phyloP scores from a whole-genome alignment of 345 rosid genomes.

The Dipteronia sinensis region DNA sequence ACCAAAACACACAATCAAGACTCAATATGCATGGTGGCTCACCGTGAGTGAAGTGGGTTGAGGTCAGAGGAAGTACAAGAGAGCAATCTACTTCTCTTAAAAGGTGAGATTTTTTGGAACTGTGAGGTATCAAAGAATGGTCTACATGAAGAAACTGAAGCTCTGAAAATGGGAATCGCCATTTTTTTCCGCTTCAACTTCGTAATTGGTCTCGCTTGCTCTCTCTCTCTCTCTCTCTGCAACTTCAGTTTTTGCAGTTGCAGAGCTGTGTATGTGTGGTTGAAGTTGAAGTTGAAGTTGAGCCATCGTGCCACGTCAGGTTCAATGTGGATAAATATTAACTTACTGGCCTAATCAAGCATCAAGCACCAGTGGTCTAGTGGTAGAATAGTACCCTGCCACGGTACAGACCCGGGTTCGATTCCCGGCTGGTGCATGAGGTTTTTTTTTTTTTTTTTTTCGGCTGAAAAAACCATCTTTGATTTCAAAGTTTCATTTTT shows the following conservation, averaged over 20 bases:
- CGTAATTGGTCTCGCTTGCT: background rate
- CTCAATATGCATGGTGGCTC: background rate
- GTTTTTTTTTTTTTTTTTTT: too few relatives aligned
- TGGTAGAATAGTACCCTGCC: slow-evolving; percentile 71
- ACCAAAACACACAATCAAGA: too few relatives aligned
- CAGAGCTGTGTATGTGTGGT: background rate
- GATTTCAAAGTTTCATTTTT: background rate
- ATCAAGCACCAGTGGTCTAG: slow-evolving; percentile 40
- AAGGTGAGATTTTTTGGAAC: slow-evolving; percentile 6
- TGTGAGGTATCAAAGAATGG: slow-evolving; percentile 20
- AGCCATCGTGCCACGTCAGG: background rate
- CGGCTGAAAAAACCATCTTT: too few relatives aligned
- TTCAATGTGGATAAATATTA: too few relatives aligned
- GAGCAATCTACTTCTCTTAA: slow-evolving; percentile 30
- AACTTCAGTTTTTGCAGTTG: too few relatives aligned
- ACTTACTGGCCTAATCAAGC: accelerated
- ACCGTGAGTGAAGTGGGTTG: slow-evolving; percentile 43
- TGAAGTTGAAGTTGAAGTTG: background rate
- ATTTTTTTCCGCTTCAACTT: slow-evolving; percentile 35
- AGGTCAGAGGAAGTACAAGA: slow-evolving; percentile 43
- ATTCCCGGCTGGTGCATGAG: slow-evolving; percentile 57
- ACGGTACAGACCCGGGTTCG: slow-evolving; percentile 67
- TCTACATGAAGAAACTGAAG: slow-evolving; percentile 34
- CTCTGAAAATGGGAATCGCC: slow-evolving; percentile 57
- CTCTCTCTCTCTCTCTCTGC: background rate